Evolutionary conservation across 2,329 filamentous ascomycete genomes (phyloP), one percentile per base, ranked within the genome.

Genomic region (Aurifilum marmelostoma): DNA sequence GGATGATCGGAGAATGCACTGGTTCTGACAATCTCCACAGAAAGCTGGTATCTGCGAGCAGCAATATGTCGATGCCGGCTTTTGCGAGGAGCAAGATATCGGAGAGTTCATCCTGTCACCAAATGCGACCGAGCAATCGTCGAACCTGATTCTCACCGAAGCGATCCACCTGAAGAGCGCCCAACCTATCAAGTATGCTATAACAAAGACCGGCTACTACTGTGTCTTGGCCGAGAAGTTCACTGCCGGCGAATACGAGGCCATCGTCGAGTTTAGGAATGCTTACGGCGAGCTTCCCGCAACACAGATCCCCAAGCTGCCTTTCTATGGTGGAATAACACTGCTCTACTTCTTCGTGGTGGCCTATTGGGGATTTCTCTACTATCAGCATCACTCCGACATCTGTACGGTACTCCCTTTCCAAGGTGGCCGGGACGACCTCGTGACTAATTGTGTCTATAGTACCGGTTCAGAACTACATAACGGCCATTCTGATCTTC

Each of bases 391-490:
- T 79, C 88, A 95, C 70, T 89, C 92, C 75, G 96, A 99, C 79
- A 98, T 99, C 72, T 83, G 90, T 92, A 81, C 81, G 89, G 79
- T 47, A 41, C 41, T 5, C 12, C 27, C 7, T 16, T n/a, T 12
- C 8, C 37, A 27, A 32, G 9, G 14, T 18, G 34, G 9, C 6
- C 8, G 61, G 12, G 37, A 18, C 52, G 11, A 34, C 29, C 27
- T 41, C 34, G 41, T 65, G 21, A 39, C 79, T 86, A 74, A 83
- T 71, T 14, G 59, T 9, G 21, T 29, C 58, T 66, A 8, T 71
- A 92, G 89, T 99, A 76, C 91, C 97, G 21, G 96, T 99, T 2
- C 96, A 99, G 80, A 99, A 99, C 79, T 99, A 99, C 80, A 98
- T 99, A 75, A 99, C 96, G 0, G 95, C 96, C 12, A 99, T 98